Evolutionary conservation across 2,329 filamentous ascomycete genomes (phyloP), one percentile per base, ranked within the genome.

Genomic region (Beauveria rudraprayagi): DNA sequence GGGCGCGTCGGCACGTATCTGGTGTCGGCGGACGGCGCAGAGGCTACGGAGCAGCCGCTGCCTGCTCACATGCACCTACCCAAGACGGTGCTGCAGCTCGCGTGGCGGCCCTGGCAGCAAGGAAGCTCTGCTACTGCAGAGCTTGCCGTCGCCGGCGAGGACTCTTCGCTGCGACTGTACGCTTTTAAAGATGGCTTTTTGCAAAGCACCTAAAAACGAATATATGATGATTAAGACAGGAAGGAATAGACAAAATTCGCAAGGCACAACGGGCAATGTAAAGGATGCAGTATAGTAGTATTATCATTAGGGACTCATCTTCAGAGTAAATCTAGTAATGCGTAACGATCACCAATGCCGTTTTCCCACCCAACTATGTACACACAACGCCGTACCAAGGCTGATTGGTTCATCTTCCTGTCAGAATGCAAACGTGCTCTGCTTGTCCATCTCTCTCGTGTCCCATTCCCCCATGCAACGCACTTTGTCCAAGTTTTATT

Each of bases 71-170:
- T 83, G 55, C 83, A 78, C 48, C 80, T 89, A 1, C 85, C 87
- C 26, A 89, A 83, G 69, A 75, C 86, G 2, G 80, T 91, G 24
- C 80, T 84, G 26, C 86, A 89, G 69, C 75, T 92, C 41, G 79
- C 86, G 8, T 92, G 89, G 89, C 80, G 85, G 64, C 88, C 88
- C 5, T 50, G 51, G 51, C 64, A 66, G 1, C 51, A 56, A 3
- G 63, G 63, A n/a, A 64, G 70, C 30, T 69, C 71, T 14, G 64
- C 70, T 19, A 70, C 67, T 47, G 62, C 64, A 44, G 76, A 81
- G 65, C 68, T 85, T 28, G 82, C 81, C 5, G 71, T 84, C 62
- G 83, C 83, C 24, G 80, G 85, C 56, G 84, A 87, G 66, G 85
- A 88, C 69, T 78, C 79, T 64, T 85, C 84, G 47, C 70, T 87